Percentiles rank a stretch among this genome's conserved stretches.
phyloP scores from a whole-genome alignment of 169 alveolate genomes.

The Plasmodium falciparum region DNA sequence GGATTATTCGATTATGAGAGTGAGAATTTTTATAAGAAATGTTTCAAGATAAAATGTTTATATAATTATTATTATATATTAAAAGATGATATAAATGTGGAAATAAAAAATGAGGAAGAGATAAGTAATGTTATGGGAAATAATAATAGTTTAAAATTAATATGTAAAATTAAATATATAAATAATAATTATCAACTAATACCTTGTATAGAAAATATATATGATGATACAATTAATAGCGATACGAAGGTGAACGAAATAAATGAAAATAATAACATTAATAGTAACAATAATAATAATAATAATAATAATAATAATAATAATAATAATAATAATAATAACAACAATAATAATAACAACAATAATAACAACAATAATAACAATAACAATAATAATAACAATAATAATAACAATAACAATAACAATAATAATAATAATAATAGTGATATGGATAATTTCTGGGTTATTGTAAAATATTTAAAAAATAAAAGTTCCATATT shows the following conservation, averaged over 20 bases:
- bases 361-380: neutral
- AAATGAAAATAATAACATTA: constrained; percentile 7
- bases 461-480: constrained; percentile 78
- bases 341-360: neutral
- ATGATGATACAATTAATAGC: constrained; percentile 20
- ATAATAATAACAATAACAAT: neutral
- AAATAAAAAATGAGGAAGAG: constrained; percentile 76
- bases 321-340: neutral
- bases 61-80: constrained; percentile 74
- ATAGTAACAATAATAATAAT: neutral
- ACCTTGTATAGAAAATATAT: constrained; percentile 41
- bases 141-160: constrained; percentile 37
- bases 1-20: constrained; percentile 85
- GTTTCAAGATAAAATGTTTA: constrained; percentile 77
- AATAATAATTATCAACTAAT: constrained; percentile 54
- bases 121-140: constrained; percentile 35
- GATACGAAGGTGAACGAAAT: neutral
- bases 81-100: constrained; percentile 73
- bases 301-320: neutral
- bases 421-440: constrained; percentile 11
- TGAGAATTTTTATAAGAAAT: constrained; percentile 82
- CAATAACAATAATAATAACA: neutral
- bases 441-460: constrained; percentile 70
- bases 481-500: constrained; percentile 76
- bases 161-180: constrained; percentile 66